A percentile compares a stretch with the other conserved stretches of the same genome.
phyloP scores from a whole-genome alignment of 2,329 filamentous ascomycete genomes.

The Cryphonectria japonica region DNA sequence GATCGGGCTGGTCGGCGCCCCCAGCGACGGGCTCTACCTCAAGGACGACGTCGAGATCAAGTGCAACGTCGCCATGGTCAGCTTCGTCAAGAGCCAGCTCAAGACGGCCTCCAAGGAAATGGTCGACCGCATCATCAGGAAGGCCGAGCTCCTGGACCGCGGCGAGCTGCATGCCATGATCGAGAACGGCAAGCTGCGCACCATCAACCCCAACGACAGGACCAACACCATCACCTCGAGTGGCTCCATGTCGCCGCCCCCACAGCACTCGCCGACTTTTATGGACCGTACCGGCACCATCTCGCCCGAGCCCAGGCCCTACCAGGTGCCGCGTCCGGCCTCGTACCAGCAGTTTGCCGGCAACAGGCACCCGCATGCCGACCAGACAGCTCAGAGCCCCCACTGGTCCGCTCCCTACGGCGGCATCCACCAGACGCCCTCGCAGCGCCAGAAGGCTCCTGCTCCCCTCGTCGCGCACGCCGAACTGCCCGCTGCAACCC shows the following conservation, averaged over 20 bases:
- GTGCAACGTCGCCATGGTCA: constrained; percentile 67
- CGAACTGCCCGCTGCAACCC: constrained; percentile 45
- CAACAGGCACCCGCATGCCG: constrained; percentile 38
- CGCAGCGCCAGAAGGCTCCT: constrained; percentile 34
- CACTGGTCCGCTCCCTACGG: constrained; percentile 34
- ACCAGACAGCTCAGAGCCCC: constrained; percentile 28
- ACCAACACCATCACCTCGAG: constrained; percentile 37
- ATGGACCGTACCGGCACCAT: constrained; percentile 1
- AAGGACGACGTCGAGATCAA: constrained; percentile 73
- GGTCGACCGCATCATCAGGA: constrained; percentile 70
- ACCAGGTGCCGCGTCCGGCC: constrained; percentile 46
- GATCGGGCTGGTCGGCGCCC: constrained; percentile 65
- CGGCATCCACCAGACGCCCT: constrained; percentile 31
- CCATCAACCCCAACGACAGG: constrained; percentile 56
- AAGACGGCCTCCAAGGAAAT: constrained; percentile 70
- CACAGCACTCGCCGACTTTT: constrained; percentile 25
- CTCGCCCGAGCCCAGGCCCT: constrained; percentile 42
- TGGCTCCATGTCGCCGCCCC: constrained; percentile 21
- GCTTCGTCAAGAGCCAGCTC: constrained; percentile 68
- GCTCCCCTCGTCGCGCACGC: constrained; percentile 34
- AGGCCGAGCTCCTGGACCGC: constrained; percentile 70
- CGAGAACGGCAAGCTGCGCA: constrained; percentile 65
- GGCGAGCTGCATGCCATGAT: constrained; percentile 70
- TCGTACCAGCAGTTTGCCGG: constrained; percentile 38
- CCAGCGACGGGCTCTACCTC: constrained; percentile 67